Base-by-base conservation (phyloP, 2,329 filamentous ascomycete genomes). In the Diaporthe capsici region DNA sequence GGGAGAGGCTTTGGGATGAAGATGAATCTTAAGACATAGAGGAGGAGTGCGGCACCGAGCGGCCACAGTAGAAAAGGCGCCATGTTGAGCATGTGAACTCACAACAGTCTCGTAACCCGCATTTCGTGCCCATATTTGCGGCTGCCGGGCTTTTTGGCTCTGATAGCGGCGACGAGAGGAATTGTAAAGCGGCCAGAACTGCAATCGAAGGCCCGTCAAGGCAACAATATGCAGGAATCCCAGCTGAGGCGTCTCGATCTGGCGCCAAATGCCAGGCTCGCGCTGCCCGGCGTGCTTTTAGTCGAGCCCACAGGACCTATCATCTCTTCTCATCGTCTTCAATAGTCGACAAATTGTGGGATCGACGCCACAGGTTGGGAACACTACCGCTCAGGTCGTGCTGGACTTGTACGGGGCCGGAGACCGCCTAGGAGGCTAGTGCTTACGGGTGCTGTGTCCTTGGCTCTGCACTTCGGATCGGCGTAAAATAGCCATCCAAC, bases 1-100 rank as follows among this genome's bases (percentile, higher is more conserved):
- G 65, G 65, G 13, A 68, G 47, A 2, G n/a, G 65, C 47, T 68
- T 68, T 22, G 65, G 65, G 22, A 68, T 68, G 31, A 39, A 53
- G 17, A 53, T 39, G 2, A 68, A 20, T 51, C 63, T 68, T 9
- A 17, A 34, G 28, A 37, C 8, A 17, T 28, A 53, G 4, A 53
- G 22, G 1, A 68, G 31, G 13, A 53, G 1, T 17, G 15, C 15
- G 10, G 31, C 4, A 39, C 22, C 31, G 39, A 39, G 17, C 47
- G 22, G 22, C 65, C 65, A 68, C 31, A 39, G 31, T 28, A 51
- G 44, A 25, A 17, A 39, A 47, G 47, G 20, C 22, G 47, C 12
- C 65, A 68, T 68, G 13, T 8, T 53, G 47, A 39, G 13, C 31
- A 15, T 17, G 12, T 25, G 5, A 13, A 53, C 63, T 67, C 42